Conservation (phyloP, 768 basidiomycete genomes). For the Hygrocybe coccinea region DNA sequence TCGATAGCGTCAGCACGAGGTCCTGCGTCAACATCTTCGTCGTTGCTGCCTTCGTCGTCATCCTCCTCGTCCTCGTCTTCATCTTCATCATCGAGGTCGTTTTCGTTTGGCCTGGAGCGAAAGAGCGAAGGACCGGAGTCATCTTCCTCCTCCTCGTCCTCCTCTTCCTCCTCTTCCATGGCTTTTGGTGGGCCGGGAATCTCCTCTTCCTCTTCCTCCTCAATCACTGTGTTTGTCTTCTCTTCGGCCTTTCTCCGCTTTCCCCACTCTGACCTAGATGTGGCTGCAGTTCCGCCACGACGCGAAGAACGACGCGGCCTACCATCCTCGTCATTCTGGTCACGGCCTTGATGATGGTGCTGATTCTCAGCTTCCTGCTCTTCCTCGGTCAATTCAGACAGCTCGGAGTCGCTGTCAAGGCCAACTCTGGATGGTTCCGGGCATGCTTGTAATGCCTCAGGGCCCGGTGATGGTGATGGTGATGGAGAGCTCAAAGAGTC, state of each 20-base stretch:
- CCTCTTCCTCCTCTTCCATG: slow-evolving; percentile 33
- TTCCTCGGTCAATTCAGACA: slow-evolving; percentile 81
- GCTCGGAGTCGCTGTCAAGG: slow-evolving; percentile 66
- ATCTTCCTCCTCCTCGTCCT: slow-evolving; percentile 31
- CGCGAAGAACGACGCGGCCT: slow-evolving; percentile 27
- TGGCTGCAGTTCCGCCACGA: slow-evolving; percentile 67
- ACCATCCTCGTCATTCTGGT: slow-evolving; percentile 16
- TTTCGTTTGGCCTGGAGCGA: slow-evolving; percentile 4
- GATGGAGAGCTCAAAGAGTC: slow-evolving; percentile 66
- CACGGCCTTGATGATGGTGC: slow-evolving; percentile 20
- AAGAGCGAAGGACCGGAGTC: slow-evolving; percentile 1
- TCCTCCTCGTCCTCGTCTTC: slow-evolving; percentile 29
- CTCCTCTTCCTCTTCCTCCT: slow-evolving; percentile 20
- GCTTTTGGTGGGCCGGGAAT: slow-evolving; percentile 13
- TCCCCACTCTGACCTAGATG: slow-evolving; percentile 87
- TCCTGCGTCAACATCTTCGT: slow-evolving; percentile 6
- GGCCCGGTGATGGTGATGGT: slow-evolving; percentile 46
- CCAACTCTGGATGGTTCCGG: slow-evolving; percentile 25
- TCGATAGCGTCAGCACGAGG: slow-evolving; percentile 11
- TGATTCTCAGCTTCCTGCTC: slow-evolving; percentile 52
- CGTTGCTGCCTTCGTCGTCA: slow-evolving; percentile 14
- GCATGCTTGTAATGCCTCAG: slow-evolving; percentile 12
- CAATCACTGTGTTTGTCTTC: slow-evolving; percentile 26
- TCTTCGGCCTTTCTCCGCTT: slow-evolving; percentile 59
- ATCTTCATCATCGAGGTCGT: slow-evolving; percentile 31